Evolutionary conservation across 331 rosid genomes (phyloP).

Genomic region (Quercus tomentella): DNA sequence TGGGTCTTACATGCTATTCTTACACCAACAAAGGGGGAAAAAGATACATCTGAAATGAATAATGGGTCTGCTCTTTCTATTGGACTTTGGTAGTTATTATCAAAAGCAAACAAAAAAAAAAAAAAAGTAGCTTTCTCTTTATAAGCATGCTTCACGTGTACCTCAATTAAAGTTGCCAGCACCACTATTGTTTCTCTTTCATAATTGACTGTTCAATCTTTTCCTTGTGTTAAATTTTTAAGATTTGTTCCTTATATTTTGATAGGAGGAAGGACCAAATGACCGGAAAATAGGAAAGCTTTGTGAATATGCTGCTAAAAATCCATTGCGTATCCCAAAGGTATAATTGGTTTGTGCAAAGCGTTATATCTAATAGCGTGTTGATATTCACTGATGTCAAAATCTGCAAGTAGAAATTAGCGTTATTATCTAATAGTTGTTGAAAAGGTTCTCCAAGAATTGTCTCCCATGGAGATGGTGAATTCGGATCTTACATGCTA

Average conservation of each 20-base stretch:
- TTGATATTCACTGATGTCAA: neutral
- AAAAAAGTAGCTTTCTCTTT: neutral
- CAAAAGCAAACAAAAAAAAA: neutral
- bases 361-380: neutral
- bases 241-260: conserved; percentile 9
- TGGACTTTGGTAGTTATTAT: neutral
- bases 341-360: conserved; percentile 25
- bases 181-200: neutral
- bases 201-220: neutral
- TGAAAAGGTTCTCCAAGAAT: neutral
- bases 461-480: neutral
- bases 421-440: neutral
- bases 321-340: conserved; percentile 94
- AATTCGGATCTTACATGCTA: neutral
- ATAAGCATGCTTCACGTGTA: neutral
- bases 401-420: neutral
- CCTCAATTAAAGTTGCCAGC: neutral
- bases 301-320: conserved; percentile 86
- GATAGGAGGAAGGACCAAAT: conserved; percentile 85
- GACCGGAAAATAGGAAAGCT: conserved; percentile 89
- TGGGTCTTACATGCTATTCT: no score
- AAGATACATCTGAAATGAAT: neutral
- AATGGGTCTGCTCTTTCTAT: neutral
- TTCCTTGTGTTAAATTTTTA: neutral
- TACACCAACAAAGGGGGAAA: no score